Conservation (phyloP, 148 eudicot species). For the Silene conica region DNA sequence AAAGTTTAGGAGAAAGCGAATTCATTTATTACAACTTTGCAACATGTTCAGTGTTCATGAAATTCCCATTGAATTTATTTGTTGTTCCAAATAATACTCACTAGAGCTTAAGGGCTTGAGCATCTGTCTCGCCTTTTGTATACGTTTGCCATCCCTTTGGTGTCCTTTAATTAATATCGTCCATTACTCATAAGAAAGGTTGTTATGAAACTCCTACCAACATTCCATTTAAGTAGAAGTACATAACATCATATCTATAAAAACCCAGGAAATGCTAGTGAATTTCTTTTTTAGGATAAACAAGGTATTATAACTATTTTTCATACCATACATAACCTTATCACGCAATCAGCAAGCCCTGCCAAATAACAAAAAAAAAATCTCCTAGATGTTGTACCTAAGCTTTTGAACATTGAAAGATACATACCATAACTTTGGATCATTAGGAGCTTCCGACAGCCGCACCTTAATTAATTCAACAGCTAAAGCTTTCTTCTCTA, state of each 20-base stretch:
- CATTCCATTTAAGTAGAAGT: too few relatives aligned
- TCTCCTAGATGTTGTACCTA: not conserved
- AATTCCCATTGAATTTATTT: not conserved
- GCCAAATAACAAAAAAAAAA: not conserved
- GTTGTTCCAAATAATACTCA: too few relatives aligned
- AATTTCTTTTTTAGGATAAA: not conserved
- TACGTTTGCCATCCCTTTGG: not conserved
- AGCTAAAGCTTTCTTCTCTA: conserved; percentile 90
- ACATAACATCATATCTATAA: not conserved
- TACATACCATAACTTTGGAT: conserved; percentile 81
- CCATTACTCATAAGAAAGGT: not conserved
- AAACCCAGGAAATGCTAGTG: not conserved
- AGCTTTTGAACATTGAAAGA: conserved; percentile 2
- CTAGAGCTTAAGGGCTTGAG: not conserved
- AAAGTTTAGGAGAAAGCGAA: not conserved
- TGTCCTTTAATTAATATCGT: not conserved
- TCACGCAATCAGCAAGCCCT: not conserved
- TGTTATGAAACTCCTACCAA: not conserved
- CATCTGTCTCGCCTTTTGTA: not conserved
- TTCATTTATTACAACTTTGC: not conserved
- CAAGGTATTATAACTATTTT: not conserved
- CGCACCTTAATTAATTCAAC: conserved; percentile 75
- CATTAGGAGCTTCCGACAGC: conserved; percentile 60
- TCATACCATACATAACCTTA: not conserved
- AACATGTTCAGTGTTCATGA: not conserved